Evolutionary conservation across 352 stramenopile species (phyloP), one percentile per base, ranked within the genome.

Genomic region (Globisporangium perplexum): DNA sequence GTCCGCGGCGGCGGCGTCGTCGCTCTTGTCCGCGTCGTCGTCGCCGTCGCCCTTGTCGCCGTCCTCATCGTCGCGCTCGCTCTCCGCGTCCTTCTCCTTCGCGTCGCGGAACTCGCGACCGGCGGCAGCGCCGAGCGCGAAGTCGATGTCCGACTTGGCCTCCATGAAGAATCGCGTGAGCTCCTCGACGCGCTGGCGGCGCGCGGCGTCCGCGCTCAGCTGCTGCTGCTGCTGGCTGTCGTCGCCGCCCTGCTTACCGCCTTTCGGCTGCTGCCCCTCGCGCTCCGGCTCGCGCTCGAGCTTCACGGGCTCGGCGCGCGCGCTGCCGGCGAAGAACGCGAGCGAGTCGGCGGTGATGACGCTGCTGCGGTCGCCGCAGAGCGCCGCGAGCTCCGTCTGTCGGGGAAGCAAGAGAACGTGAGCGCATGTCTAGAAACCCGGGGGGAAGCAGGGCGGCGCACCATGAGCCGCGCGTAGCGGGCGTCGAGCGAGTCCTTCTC

Each of bases 111-210:
- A 84, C 28, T 90, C 80, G 7, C 78, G 69, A 2, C 72, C 77
- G 20, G 81, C 75, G 35, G 70, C 77, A n/a, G 81, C 75, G 35
- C 84, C 83, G 10, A 93, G 60, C 12, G 82, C 82, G 68, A 95
- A 95, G 55, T 95, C 84, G 53, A 95, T 95, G 53, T 95, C 85
- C 23, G 83, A 93, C 56, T 93, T 95, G 53, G 83, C 81, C 55
- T 95, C 85, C 83, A 95, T 93, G 53, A 95, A 95, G 62, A 95
- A 95, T 1, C 85, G 69, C 47, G 85, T 93, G 33, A 95, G 69
- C 53, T 95, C 85, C 62, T 95, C 85, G 7, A 95, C 85, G 36
- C 83, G 81, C 60, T 93, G 83, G 18, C 82, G 67, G 4, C 85
- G 71, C 33, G 81, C 83, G 3, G 83, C 77, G 53, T 95, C 85